Conservation (phyloP, 371 early-diverging fungal genomes). For the Rhizopus arrhizus region DNA sequence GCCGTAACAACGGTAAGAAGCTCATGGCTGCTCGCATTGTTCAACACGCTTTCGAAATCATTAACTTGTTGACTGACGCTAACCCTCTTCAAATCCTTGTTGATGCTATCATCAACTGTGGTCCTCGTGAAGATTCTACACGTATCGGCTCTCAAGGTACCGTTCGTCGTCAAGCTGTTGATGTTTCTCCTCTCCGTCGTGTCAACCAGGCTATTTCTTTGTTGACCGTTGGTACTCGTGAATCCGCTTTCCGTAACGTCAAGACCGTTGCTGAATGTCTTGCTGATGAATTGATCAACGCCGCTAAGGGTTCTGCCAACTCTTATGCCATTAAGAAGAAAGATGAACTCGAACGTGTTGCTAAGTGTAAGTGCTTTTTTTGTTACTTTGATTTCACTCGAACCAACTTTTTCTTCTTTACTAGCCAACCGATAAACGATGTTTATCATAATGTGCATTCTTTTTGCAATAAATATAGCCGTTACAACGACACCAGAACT, state of each 20-base stretch:
- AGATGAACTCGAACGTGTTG: constrained; percentile 91
- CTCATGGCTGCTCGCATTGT: constrained; percentile 58
- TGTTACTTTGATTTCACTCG: neutral
- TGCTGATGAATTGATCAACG: too few species aligned
- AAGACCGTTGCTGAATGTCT: constrained; percentile 52
- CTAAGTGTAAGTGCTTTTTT: constrained; percentile 32
- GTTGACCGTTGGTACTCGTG: constrained; percentile 84
- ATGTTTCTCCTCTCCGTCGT: constrained; percentile 98
- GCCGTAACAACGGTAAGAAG: too few species aligned
- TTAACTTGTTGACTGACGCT: constrained; percentile 94
- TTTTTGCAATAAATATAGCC: too few species aligned
- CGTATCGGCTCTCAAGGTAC: constrained; percentile 98
- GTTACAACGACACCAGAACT: too few species aligned
- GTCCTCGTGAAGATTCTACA: constrained; percentile 99
- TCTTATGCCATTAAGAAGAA: constrained; percentile 92
- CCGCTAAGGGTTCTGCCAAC: too few species aligned
- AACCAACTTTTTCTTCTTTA: neutral
- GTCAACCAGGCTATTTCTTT: constrained; percentile 95
- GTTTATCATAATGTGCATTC: too few species aligned
- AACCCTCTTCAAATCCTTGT: constrained; percentile 99
- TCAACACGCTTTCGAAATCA: constrained; percentile 98
- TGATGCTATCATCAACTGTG: constrained; percentile 99
- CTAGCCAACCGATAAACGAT: constrained; percentile 30
- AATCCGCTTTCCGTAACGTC: constrained; percentile 74
- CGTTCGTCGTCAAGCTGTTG: constrained; percentile 99